A percentile compares a stretch with the other conserved stretches of the same genome.
Evolutionary conservation across 78 protist genomes (phyloP).

Genomic region (Dictyostelium intermedium): DNA sequence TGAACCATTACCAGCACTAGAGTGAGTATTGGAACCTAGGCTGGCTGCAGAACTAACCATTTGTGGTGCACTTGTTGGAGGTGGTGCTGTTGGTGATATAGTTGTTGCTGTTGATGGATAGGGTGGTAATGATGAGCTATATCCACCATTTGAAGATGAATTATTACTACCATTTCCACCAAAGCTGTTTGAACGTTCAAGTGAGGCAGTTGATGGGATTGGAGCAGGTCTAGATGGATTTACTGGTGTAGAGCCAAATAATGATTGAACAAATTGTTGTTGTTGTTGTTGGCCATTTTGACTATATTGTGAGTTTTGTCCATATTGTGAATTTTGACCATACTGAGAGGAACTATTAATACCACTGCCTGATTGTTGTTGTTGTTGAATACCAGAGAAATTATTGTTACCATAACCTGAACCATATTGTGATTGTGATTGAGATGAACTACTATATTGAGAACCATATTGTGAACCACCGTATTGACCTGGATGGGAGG

Average conservation of each 20-base stretch:
- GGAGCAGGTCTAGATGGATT: not conserved
- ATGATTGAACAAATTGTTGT: not conserved
- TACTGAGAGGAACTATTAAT: not conserved
- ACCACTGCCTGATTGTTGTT: not conserved
- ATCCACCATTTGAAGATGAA: not conserved
- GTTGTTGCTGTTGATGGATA: not conserved
- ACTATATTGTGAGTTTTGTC: not conserved
- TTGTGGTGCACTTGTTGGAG: not conserved
- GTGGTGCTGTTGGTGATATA: not conserved
- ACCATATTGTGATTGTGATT: not conserved
- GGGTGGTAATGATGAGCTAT: not conserved
- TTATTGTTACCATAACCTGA: not conserved
- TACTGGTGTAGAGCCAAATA: not conserved
- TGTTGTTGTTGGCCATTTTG: not conserved
- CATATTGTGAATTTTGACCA: not conserved
- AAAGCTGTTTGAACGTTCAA: not conserved
- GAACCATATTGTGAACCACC: not conserved
- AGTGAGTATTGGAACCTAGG: not conserved
- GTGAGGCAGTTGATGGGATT: not conserved
- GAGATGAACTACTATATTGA: too few species aligned
- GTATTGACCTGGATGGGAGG: not conserved
- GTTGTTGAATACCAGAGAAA: constrained; percentile 11
- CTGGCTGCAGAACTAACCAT: not conserved
- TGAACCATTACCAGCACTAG: not conserved
- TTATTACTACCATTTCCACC: not conserved